Evolutionary conservation across 306 rosid species (phyloP).

Genomic region (Mucuna pruriens): DNA sequence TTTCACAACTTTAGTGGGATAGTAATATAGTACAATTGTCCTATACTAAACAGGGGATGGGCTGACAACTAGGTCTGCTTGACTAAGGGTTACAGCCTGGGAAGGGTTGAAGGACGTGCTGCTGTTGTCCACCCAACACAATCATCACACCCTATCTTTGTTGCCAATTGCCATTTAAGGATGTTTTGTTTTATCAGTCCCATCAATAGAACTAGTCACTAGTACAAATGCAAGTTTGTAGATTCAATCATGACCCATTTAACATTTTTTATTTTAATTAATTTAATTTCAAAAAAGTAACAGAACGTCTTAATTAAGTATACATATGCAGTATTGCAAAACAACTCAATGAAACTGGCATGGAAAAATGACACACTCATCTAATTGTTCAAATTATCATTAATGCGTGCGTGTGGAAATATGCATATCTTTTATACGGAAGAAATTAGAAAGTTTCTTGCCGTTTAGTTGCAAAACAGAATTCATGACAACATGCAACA

Average conservation of each 20-base stretch:
- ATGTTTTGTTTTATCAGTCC: conserved; percentile 26
- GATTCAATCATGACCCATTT: no score
- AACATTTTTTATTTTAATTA: conserved; percentile 1
- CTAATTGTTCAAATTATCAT: background rate
- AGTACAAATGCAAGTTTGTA: no score
- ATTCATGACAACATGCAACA: background rate
- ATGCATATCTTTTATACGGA: no score
- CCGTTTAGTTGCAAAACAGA: background rate
- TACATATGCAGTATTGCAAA: background rate
- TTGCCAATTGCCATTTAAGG: conserved; percentile 28
- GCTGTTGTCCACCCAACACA: conserved; percentile 46
- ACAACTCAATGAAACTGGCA: background rate
- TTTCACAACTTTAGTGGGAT: conserved; percentile 6
- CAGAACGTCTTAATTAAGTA: background rate
- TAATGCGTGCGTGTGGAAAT: no score
- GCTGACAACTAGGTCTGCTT: conserved; percentile 46
- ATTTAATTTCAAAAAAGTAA: background rate
- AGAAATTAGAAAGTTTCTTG: background rate
- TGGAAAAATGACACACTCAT: background rate
- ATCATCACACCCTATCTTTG: conserved; percentile 26
- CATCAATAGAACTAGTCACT: background rate
- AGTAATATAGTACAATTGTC: conserved; percentile 19
- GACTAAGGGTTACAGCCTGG: conserved; percentile 50
- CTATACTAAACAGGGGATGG: conserved; percentile 37
- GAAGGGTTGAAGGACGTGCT: conserved; percentile 24